phyloP scores from a whole-genome alignment of 768 basidiomycete genomes.

The Udeniomyces megalosporus region DNA sequence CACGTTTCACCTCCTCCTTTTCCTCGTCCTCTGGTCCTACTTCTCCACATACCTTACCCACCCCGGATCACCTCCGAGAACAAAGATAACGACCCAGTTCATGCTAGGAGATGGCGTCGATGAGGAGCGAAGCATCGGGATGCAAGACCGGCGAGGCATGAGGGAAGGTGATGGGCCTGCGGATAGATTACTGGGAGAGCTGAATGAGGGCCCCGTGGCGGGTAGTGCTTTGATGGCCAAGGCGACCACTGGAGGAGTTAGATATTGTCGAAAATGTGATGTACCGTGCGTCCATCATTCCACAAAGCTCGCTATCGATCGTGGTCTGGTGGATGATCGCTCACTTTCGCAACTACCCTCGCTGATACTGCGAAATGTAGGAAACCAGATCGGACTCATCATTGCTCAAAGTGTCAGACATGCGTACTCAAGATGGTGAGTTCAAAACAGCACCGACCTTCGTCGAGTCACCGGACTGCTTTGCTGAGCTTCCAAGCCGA shows the following conservation, averaged over 20 bases:
- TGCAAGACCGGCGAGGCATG: not conserved
- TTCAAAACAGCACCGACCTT: not conserved
- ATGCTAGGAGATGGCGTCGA: not conserved
- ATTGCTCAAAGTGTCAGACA: not conserved
- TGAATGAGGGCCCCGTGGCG: not conserved
- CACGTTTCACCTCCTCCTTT: constrained; percentile 1
- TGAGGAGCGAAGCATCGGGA: not conserved
- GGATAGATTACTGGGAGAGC: not conserved
- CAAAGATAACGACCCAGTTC: not conserved
- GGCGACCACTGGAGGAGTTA: not conserved
- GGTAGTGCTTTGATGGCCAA: constrained; percentile 4
- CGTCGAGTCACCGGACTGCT: not conserved
- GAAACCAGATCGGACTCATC: not conserved
- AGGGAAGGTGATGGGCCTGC: not conserved
- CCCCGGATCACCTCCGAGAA: not conserved
- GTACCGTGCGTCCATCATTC: not conserved
- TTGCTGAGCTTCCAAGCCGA: not conserved
- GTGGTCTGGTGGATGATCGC: too few relatives aligned
- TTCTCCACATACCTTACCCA: not conserved
- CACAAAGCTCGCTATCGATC: too few relatives aligned
- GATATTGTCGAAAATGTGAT: constrained; percentile 4
- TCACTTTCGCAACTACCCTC: too few relatives aligned
- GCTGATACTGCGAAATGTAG: too few relatives aligned
- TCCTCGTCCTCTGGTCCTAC: constrained; percentile 5
- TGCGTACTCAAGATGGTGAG: constrained; percentile 11